Base-by-base conservation (phyloP, 257 asterid genomes). In the Rhazya stricta region DNA sequence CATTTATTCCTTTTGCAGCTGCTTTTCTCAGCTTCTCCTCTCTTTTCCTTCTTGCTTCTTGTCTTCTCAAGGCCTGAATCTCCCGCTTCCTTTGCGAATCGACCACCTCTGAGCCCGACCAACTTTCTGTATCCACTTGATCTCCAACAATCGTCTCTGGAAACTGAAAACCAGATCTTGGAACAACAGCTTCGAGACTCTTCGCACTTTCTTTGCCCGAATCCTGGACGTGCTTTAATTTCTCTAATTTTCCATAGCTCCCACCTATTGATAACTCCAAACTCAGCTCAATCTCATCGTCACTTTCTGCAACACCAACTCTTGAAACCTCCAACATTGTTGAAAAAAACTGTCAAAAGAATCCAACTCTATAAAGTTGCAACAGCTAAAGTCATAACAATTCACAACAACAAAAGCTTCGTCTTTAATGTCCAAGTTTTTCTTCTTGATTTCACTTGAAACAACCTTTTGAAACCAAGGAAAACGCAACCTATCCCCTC, bases 261-360 rank as follows among this genome's bases (percentile, higher is more conserved):
- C 96, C 88, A 1, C 96, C 95, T 7, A 91, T 85, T 3, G 96
- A 91, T 67, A 91, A 63, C 83, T 88, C 93, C 87, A 91, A 84
- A 69, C 86, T 82, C 79, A 89, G 81, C 85, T 88, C 89, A 76
- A 85, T 68, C 36, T 77, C 86, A 42, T 84, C 80, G 23, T 80
- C 87, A 51, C 79, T 85, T 32, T 66, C 83, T 21, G 74, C 76
- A 69, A 42, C 60, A 32, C 37, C 74, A 50, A 62, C 80, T 32
- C 76, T 45, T 23, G 79, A 70, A 53, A 72, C 77, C 78, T 76
- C 86, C 82, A 79, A 51, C 69, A 76, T 79, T 51, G 61, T 41
- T 53, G 5, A 5, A 3, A 57, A 62, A 65, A 65, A 29, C 37
- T 34, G 46, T 11, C 32, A 39, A 23, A n/a, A n/a, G n/a, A n/a